phyloP scores from a whole-genome alignment of 805 yeast genomes.

The Suhomyces pyralidae region DNA sequence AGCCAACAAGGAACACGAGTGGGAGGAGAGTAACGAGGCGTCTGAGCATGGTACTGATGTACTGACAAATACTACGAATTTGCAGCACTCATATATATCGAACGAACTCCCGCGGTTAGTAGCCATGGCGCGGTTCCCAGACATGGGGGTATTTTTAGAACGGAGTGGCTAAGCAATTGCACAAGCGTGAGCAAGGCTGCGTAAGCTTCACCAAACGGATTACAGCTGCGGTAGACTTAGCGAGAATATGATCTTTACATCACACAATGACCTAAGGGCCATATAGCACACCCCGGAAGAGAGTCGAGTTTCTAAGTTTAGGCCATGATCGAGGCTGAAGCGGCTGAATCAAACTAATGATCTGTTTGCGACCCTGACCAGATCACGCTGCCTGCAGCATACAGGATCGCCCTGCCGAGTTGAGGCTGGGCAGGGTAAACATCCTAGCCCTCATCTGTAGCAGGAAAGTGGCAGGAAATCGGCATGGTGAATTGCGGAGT shows the following conservation, averaged over 20 bases:
- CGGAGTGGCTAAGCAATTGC: background rate
- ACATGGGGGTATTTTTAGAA: background rate
- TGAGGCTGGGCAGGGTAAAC: background rate
- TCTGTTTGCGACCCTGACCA: background rate
- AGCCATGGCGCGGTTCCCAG: background rate
- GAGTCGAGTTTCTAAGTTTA: no score
- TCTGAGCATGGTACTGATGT: conserved; percentile 19
- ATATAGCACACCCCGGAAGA: no score
- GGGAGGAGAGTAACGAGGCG: conserved; percentile 23
- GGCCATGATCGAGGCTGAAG: background rate
- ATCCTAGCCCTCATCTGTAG: no score
- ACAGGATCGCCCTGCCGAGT: background rate
- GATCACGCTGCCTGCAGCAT: no score
- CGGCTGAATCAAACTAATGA: background rate
- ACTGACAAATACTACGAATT: background rate
- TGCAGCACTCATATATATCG: background rate
- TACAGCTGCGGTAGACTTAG: background rate
- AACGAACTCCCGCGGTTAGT: background rate
- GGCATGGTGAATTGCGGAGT: no score
- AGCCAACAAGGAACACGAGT: conserved; percentile 20
- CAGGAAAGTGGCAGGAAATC: background rate
- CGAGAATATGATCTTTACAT: no score
- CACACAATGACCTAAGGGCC: no score
- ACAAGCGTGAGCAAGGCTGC: background rate
- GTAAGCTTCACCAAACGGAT: background rate